phyloP scores from a whole-genome alignment of 169 alveolate species.

The Plasmodium gonderi region DNA sequence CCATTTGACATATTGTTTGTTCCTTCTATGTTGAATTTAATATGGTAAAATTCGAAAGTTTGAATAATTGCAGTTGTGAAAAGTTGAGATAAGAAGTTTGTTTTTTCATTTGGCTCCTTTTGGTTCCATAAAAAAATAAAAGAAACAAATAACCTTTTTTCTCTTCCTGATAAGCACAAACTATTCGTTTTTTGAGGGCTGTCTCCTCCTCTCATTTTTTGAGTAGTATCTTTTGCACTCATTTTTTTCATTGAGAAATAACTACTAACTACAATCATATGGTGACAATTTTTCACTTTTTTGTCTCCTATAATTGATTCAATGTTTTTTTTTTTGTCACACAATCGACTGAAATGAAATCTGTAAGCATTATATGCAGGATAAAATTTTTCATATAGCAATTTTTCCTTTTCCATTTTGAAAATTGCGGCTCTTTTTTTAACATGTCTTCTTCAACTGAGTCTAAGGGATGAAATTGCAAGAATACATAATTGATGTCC shows the following conservation, averaged over 20 bases:
- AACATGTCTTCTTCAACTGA: background rate
- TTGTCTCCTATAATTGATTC: background rate
- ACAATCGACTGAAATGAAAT: conserved; percentile 10
- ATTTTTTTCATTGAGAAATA: conserved; percentile 18
- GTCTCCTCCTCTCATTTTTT: background rate
- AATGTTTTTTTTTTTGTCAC: conserved; percentile 11
- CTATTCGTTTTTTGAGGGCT: background rate
- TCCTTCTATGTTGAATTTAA: conserved; percentile 35
- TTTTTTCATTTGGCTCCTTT: background rate
- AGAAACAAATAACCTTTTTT: conserved; percentile 35
- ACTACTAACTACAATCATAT: conserved; percentile 24
- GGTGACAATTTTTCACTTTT: conserved; percentile 1
- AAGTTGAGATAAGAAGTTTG: conserved; percentile 3
- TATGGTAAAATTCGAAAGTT: conserved; percentile 36
- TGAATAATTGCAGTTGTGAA: conserved; percentile 38
- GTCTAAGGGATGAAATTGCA: background rate
- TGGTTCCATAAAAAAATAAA: conserved; percentile 57
- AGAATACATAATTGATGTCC: background rate
- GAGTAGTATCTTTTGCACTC: conserved; percentile 8
- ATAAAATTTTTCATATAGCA: conserved; percentile 6
- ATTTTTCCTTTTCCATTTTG: conserved; percentile 19
- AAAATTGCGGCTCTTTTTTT: background rate
- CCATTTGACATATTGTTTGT: conserved; percentile 26
- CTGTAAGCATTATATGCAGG: conserved; percentile 4
- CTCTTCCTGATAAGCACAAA: conserved; percentile 32